These are phyloP conservation scores for Ehretia macrophylla DNA, from an alignment of 257 asterid genomes.

Conservation along the genomic window DNA sequence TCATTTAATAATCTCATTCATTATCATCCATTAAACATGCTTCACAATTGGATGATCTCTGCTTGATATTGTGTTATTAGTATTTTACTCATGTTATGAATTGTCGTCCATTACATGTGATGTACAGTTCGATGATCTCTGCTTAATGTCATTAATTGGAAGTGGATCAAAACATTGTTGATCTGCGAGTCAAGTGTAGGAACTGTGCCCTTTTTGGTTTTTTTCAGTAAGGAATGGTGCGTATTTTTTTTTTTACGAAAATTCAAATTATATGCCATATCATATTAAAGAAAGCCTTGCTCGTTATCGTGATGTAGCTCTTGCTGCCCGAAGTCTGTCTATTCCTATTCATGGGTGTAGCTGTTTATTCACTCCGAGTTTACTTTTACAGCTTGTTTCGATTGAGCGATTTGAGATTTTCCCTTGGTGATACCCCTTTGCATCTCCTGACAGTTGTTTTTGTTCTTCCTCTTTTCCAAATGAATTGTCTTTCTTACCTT, in stretches of 20 bases:
- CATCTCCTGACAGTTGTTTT: background rate
- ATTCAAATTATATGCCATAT: constrained; percentile 9
- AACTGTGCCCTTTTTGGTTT: background rate
- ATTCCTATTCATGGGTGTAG: constrained; percentile 89
- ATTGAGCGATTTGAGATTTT: constrained; percentile 54
- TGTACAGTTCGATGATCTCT: too few relatives aligned
- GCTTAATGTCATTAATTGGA: too few relatives aligned
- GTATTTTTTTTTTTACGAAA: constrained; percentile 11
- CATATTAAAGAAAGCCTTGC: constrained; percentile 63
- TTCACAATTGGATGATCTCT: too few relatives aligned
- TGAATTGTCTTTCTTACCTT: background rate
- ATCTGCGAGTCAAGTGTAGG: background rate
- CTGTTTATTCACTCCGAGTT: constrained; percentile 8
- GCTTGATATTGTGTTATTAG: too few relatives aligned
- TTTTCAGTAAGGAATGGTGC: background rate
- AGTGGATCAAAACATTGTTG: too few relatives aligned
- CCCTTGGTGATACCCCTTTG: constrained; percentile 63
- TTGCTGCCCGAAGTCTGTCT: constrained; percentile 55
- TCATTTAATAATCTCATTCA: too few relatives aligned
- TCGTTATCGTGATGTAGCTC: constrained; percentile 71
- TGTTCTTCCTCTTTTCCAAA: background rate
- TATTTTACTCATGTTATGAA: too few relatives aligned
- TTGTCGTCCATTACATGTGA: too few relatives aligned
- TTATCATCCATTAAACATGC: too few relatives aligned
- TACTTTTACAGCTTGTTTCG: too few relatives aligned